Evolutionary conservation across 2,329 filamentous ascomycete genomes (phyloP), one percentile per base, ranked within the genome.

Genomic region (Diaporthe sp.): DNA sequence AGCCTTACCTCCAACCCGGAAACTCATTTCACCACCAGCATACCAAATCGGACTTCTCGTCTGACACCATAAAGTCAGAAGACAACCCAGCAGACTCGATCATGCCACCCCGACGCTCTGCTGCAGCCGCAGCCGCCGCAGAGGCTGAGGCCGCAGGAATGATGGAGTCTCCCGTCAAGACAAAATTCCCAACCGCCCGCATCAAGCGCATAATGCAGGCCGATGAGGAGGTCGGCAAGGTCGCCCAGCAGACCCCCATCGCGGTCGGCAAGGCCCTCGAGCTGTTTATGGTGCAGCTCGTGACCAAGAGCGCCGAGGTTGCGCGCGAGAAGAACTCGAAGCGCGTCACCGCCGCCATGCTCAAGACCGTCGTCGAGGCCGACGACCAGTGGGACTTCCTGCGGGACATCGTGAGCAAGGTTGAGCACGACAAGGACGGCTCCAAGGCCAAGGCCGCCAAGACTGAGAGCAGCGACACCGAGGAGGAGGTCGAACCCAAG

Each of bases 161-260:
- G 79, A 91, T 85, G 83, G 90, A 83, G 85, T 98, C 85, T 84
- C 89, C 95, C 57, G 95, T 99, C 79, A 94, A 92, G 84, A 98
- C 96, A 45, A 98, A 98, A 81, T 99, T 99, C 81, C 97, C 97
- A 1, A 97, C 97, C 42, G 97, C 97, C 19, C 91, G 97, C 76
- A 99, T 99, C 87, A 99, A 99, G 88, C 92, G 97, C 69, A 98
- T 99, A 80, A 98, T 99, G 97, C 97, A 99, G 85, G 96, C 96
- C 15, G 97, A 99, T 81, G 97, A 99, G 82, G 97, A 99, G 82
- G 96, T 99, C 0, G 97, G 97, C 76, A 99, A 99, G 85, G 97
- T 99, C 13, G 96, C 97, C 5, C 97, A 99, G 84, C 97, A 98
- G 76, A 98, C 97, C 0, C 96, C 96, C 22, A 97, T 98, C 73